Base-by-base conservation (phyloP, 2,329 filamentous ascomycete species). In the Stemphylium beticola region DNA sequence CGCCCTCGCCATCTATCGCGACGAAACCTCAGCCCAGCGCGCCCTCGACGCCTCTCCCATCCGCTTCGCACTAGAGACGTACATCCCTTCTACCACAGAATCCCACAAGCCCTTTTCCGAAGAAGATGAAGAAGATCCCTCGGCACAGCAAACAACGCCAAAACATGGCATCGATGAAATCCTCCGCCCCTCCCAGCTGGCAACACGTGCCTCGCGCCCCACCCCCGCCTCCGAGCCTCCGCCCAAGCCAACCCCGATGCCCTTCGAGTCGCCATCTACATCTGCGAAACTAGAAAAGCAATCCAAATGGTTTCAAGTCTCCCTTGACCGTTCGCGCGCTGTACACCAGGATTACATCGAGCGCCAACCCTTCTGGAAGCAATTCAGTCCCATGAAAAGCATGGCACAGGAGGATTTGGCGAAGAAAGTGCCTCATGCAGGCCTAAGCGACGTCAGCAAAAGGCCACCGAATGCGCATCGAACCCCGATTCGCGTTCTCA, bases 21-120 rank as follows among this genome's bases (percentile, higher is more conserved):
- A 77, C 33, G 66, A 74, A 29, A 65, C 71, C 11, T 70, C 76
- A 18, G 80, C 79, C 1, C 65, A 74, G 31, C 62, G 72, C 14
- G 76, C 80, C 29, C 65, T 82, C 40, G 67, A 76, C 49, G 77
- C 73, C 31, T 79, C 75, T 33, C 80, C 80, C 7, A 69, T 83
- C 44, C 74, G 76, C 29, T 82, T 82, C 61, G 70, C 76, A 8
- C 75, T 82, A 55, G 74, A 77, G 64, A 72, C 58, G 51, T 53
- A 65, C 29, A 32, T 37, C 5, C 15, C 33, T 17, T 12, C 39
- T 33, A 37, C 18, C n/a, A 9, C 31, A 29, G 12, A 49, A 15
- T 15, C 22, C n/a, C 38, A 32, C 24, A 17, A 29, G 20, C 34
- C 20, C 29, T 2, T 37, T 9, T 44, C 24, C n/a, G 40, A 58